Evolutionary conservation across 2,329 filamentous ascomycete species (phyloP), one percentile per base, ranked within the genome.

Genomic region (Chalara sp.): DNA sequence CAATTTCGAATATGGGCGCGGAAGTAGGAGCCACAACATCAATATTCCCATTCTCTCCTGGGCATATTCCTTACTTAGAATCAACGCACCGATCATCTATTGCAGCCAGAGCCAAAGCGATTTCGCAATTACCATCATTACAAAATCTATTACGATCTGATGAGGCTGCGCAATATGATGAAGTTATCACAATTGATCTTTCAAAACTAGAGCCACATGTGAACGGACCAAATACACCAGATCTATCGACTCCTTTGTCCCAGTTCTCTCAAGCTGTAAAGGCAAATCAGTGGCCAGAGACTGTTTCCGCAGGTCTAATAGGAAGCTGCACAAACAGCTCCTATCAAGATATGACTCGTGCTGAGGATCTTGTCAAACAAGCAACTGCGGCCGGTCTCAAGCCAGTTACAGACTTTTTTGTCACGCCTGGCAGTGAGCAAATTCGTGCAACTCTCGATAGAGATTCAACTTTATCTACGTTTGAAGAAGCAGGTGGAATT

Each of bases 271-370:
- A 88, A 52, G 84, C 86, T 2, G 89, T 96, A 28, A 78, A 86
- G 69, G 78, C 86, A 61, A 89, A 96, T 69, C 75, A 86, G 47
- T 99, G 93, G 93, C 93, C 93, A 2, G 81, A 88, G 65, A 89
- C 85, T 56, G 86, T 99, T 55, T 93, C 90, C 10, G 92, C 93
- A 30, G 91, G 91, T 47, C 79, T 99, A 49, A 99, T 99, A 65
- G 93, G 93, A 54, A 96, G 90, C 73, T 99, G 93, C 76, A 99
- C 93, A 47, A 99, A 99, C 78, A 95, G 89, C 68, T 97, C 93
- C 2, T 99, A 97, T 69, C 87, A 96, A 71, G 93, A 99, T 67
- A 99, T 99, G 93, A 95, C 91, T 35, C 86, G 92, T 55, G 89
- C 91, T 11, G 92, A 96, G 71, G 83, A 90, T 65, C 81, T 99